Evolutionary conservation across 495 filamentous ascomycete species (phyloP).

Genomic region (Aspergillus baeticus): DNA sequence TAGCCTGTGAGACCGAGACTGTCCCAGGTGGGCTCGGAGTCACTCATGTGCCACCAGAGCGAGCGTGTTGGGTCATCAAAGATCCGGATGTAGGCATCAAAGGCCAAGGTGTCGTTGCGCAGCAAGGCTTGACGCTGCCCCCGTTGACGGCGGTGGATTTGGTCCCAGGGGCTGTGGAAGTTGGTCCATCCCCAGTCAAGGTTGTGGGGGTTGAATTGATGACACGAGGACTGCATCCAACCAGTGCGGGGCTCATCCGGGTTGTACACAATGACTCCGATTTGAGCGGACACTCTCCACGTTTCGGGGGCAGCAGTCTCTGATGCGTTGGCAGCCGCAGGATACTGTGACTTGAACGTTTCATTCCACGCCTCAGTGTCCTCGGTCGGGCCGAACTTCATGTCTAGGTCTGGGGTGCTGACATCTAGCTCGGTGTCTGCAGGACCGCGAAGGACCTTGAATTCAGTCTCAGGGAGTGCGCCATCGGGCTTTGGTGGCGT

Average conservation of each 20-base stretch:
- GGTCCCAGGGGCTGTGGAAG: constrained; percentile 60
- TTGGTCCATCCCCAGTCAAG: constrained; percentile 69
- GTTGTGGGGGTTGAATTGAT: constrained; percentile 58
- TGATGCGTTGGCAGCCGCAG: constrained; percentile 13
- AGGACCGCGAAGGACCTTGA: constrained; percentile 35
- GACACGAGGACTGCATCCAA: constrained; percentile 54
- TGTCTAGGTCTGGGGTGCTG: constrained; percentile 27
- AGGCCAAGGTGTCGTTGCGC: constrained; percentile 61
- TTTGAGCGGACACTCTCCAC: constrained; percentile 59
- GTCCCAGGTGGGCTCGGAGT: constrained; percentile 74
- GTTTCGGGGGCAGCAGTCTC: constrained; percentile 16
- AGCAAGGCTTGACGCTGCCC: constrained; percentile 62
- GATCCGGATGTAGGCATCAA: constrained; percentile 63
- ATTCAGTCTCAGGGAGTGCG: constrained; percentile 37
- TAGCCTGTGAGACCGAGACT: constrained; percentile 62
- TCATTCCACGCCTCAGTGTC: constrained; percentile 34
- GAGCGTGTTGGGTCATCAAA: constrained; percentile 60
- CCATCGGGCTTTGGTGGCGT: constrained; percentile 41
- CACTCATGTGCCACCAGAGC: constrained; percentile 61
- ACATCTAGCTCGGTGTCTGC: constrained; percentile 31
- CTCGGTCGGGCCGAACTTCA: constrained; percentile 28
- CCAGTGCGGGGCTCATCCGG: constrained; percentile 62
- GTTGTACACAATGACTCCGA: constrained; percentile 65
- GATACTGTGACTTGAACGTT: constrained; percentile 32
- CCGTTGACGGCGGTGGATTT: constrained; percentile 56